Evolutionary conservation across 2,329 filamentous ascomycete genomes (phyloP), one percentile per base, ranked within the genome.

Genomic region (Aspergillus ibericus): DNA sequence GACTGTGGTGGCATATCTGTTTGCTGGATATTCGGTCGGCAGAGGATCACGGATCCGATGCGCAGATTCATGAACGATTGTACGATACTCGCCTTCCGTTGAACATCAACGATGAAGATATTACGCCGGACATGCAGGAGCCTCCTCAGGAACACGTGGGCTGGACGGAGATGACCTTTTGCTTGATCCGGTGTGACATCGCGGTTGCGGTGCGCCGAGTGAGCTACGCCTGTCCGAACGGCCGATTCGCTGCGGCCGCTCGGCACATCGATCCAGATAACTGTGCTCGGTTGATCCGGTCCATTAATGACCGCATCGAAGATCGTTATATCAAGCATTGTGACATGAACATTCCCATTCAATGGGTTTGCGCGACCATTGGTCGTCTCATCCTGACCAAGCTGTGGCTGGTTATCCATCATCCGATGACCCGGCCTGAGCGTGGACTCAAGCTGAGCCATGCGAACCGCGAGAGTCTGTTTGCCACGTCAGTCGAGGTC

Each of bases 331-430:
- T 87, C 18, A 74, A 75, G 36, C 77, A 86, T 57, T 81, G 81
- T 53, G 73, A 83, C 56, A 78, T 81, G 68, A 76, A 62, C 16
- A 72, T 83, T 47, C 80, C 83, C 0, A 75, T 91, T 1, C 86
- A 86, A 62, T 91, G 88, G 87, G 83, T 89, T 25, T 84, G 84
- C 7, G 86, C 85, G 4, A 89, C 88, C 27, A 81, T 91, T 22
- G 83, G 85, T 3, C 84, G 89, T 9, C 80, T 93, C 32, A 86
- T 93, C 61, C 84, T 92, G 76, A 87, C 87, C 53, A 93, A 92
- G 74, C 86, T 92, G 79, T 91, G 88, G 77, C 81, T 95, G 35
- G 83, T 92, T 59, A 83, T 91, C 2, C 90, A 93, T 67, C 87
- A 93, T 65, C 89, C 90, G 0, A 82, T 88, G 67, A 85, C 89